phyloP scores from a whole-genome alignment of 1,284 basidiomycete species.

The Sanghuangporus weigelae region DNA sequence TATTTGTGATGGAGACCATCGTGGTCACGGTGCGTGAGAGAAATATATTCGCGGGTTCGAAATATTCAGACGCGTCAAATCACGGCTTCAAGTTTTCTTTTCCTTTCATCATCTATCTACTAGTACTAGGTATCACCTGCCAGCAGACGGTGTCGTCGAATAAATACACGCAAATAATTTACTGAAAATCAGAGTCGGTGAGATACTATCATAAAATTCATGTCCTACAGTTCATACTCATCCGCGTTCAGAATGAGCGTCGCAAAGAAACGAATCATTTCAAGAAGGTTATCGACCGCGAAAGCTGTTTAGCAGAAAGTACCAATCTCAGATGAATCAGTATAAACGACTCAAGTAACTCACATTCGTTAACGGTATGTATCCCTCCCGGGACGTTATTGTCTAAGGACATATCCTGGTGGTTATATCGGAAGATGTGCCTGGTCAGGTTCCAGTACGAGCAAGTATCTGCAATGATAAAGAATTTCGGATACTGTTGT shows the following conservation, averaged over 20 bases:
- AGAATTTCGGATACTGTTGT: background rate
- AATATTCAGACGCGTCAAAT: background rate
- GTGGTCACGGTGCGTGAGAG: background rate
- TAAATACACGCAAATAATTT: background rate
- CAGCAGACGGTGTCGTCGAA: background rate
- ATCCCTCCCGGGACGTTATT: slow-evolving; percentile 13
- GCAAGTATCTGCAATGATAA: slow-evolving; percentile 33
- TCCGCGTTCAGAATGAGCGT: slow-evolving; percentile 44
- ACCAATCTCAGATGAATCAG: background rate
- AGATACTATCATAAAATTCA: background rate
- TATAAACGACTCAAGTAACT: slow-evolving; percentile 7
- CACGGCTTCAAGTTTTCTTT: background rate
- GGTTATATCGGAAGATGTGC: slow-evolving; percentile 47
- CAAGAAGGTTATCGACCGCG: slow-evolving; percentile 32
- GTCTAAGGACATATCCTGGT: slow-evolving; percentile 24
- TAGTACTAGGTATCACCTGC: background rate
- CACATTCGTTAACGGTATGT: slow-evolving; percentile 36
- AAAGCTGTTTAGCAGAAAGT: slow-evolving; percentile 28
- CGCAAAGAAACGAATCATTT: slow-evolving; percentile 42
- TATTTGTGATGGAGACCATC: background rate
- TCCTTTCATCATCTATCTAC: background rate
- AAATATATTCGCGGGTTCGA: background rate
- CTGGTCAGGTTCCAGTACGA: slow-evolving; percentile 43
- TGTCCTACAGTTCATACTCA: slow-evolving; percentile 25
- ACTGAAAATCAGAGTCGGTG: background rate